Evolutionary conservation across 2,329 filamentous ascomycete genomes (phyloP), one percentile per base, ranked within the genome.

Genomic region (Zymoseptoria brevis): DNA sequence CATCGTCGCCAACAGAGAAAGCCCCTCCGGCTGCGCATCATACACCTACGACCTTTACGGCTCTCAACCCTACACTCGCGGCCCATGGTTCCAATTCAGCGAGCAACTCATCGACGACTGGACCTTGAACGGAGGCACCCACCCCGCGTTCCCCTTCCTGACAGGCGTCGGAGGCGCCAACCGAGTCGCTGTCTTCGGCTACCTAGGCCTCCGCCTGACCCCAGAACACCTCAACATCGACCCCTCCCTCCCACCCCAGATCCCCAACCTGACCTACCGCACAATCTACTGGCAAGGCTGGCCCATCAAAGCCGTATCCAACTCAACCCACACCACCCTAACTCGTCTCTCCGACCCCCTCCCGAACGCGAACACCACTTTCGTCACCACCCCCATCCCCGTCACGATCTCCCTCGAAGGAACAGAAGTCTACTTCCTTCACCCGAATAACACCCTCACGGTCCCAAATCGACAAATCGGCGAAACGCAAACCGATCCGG

Each of bases 91-190:
- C 72, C 85, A 88, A 64, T 85, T 87, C 71, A 88, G 85, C 0
- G 87, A 89, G 66, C 86, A 89, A 69, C 75, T 86, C 53, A 71
- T 83, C 19, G 87, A 89, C 66, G 77, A 86, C 62, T 79, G 77
- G 59, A 74, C 75, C 16, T 70, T 74, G 1, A 89, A 88, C 57
- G 86, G 86, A 19, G 84, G 83, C 35, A 85, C 83, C 0, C 84
- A 88, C 60, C 85, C 87, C 0, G 86, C 86, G 0, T 89, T 81
- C 66, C 86, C 87, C 0, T 89, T 89, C 75, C 73, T 89, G 22
- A 89, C 87, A 0, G 87, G 87, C 3, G 83, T 87, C 67, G 87
- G 87, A 19, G 87, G 87, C 56, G 82, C 85, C 13, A 82, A 87
- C 63, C 86, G 87, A 69, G 82, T 88, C 22, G 81, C 81, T 0